These are phyloP conservation scores for Coemansia sp. DNA, from an alignment of 192 early-diverging fungal species.

Conservation along the genomic window DNA sequence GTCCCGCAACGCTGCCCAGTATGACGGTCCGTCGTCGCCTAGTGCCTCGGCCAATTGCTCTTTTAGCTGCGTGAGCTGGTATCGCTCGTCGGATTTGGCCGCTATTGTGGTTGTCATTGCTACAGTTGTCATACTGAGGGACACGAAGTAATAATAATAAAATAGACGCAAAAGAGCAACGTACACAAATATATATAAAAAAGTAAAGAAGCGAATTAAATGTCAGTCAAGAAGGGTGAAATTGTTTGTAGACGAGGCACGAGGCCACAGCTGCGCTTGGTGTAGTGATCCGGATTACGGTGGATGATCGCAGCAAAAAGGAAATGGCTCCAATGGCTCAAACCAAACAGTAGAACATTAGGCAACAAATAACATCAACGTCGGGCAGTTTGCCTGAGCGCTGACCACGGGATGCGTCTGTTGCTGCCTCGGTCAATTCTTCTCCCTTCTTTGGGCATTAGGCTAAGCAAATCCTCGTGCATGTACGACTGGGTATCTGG, in stretches of 20 bases:
- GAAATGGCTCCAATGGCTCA: not conserved
- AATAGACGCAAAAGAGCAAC: not conserved
- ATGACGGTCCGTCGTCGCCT: conserved; percentile 73
- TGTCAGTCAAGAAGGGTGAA: not conserved
- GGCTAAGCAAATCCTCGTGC: not conserved
- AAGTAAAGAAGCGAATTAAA: too few species aligned
- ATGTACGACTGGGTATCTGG: not conserved
- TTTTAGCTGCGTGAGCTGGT: conserved; percentile 62
- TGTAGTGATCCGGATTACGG: not conserved
- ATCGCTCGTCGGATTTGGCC: conserved; percentile 45
- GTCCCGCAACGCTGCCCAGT: conserved; percentile 74
- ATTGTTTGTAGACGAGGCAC: not conserved
- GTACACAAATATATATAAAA: not conserved
- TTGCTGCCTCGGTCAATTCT: not conserved
- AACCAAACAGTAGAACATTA: not conserved
- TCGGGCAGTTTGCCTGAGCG: not conserved
- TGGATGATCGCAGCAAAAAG: not conserved
- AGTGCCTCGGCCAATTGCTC: conserved; percentile 74
- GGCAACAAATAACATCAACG: not conserved
- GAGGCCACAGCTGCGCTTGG: not conserved
- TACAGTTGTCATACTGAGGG: not conserved
- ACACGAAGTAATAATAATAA: not conserved
- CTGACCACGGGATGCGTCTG: not conserved
- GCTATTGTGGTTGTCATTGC: conserved; percentile 7
- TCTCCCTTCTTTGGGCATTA: not conserved